Evolutionary conservation across 768 basidiomycete genomes (phyloP).

Genomic region (Austroboletus eburneus): DNA sequence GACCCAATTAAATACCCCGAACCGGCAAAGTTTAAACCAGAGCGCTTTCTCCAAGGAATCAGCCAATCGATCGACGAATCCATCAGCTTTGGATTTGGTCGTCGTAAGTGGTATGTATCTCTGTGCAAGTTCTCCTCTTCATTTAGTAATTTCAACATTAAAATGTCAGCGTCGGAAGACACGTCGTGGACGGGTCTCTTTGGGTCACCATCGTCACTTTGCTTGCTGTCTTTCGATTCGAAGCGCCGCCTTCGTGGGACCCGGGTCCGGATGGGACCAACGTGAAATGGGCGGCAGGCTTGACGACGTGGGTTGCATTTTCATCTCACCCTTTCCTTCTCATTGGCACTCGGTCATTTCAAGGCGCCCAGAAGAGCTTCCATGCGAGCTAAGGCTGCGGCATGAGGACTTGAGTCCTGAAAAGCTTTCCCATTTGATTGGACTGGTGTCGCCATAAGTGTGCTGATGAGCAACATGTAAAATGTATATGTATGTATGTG

Average conservation of each 20-base stretch:
- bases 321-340: background rate
- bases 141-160: background rate
- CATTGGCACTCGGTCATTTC: background rate
- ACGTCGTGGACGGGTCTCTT: conserved; percentile 39
- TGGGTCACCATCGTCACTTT: conserved; percentile 25
- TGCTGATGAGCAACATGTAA: no score
- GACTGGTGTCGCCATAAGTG: background rate
- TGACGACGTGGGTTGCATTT: conserved; percentile 18
- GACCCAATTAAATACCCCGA: conserved; percentile 29
- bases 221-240: conserved; percentile 16
- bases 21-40: conserved; percentile 36
- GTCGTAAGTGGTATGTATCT: conserved; percentile 25
- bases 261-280: conserved; percentile 17
- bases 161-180: conserved; percentile 35
- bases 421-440: conserved; percentile 11
- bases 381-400: conserved; percentile 10
- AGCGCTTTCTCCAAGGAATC: conserved; percentile 26
- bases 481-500: no score
- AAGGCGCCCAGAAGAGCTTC: conserved; percentile 13
- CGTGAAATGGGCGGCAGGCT: conserved; percentile 18
- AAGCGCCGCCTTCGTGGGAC: conserved; percentile 12
- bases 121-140: background rate
- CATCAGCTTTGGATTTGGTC: conserved; percentile 39
- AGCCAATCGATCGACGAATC: conserved; percentile 8
- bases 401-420: conserved; percentile 6